Evolutionary conservation across 495 filamentous ascomycete species (phyloP).

Genomic region (Chaetomium fimeti): DNA sequence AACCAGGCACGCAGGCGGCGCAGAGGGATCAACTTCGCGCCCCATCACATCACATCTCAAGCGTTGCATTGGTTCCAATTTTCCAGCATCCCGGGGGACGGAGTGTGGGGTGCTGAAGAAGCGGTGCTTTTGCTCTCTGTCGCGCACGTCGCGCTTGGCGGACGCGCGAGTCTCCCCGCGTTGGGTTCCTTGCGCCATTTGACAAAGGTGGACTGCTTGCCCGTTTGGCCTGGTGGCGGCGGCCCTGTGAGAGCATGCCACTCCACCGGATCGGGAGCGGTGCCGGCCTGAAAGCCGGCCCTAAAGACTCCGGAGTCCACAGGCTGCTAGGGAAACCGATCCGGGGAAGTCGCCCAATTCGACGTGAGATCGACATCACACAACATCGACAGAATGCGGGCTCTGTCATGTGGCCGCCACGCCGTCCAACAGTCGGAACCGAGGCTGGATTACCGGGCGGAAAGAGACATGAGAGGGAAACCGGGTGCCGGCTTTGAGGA

Average conservation of each 20-base stretch:
- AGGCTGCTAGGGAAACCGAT: conserved; percentile 7
- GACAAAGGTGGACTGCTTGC: not conserved
- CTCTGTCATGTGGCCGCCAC: conserved; percentile 24
- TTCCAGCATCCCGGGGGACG: not conserved
- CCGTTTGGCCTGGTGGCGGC: not conserved
- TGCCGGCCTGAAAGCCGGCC: not conserved
- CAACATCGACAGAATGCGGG: not conserved
- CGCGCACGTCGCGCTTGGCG: not conserved
- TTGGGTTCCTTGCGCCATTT: not conserved
- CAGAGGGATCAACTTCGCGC: conserved; percentile 12
- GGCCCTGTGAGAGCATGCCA: not conserved
- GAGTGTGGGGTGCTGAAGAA: conserved; percentile 10
- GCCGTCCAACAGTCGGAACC: conserved; percentile 15
- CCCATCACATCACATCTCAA: conserved; percentile 23
- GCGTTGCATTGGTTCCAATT: conserved; percentile 23
- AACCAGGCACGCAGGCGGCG: conserved; percentile 15
- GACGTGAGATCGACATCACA: not conserved
- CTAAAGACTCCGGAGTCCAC: not conserved
- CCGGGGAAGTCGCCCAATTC: not conserved
- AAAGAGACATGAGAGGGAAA: conserved; percentile 16
- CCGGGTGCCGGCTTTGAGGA: not conserved
- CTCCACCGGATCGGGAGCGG: not conserved
- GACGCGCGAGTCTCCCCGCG: conserved; percentile 3
- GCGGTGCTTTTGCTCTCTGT: not conserved
- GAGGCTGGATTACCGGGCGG: conserved; percentile 20